Base-by-base conservation (phyloP, 1,139 yeast species). In the Eremothecium coryli region DNA sequence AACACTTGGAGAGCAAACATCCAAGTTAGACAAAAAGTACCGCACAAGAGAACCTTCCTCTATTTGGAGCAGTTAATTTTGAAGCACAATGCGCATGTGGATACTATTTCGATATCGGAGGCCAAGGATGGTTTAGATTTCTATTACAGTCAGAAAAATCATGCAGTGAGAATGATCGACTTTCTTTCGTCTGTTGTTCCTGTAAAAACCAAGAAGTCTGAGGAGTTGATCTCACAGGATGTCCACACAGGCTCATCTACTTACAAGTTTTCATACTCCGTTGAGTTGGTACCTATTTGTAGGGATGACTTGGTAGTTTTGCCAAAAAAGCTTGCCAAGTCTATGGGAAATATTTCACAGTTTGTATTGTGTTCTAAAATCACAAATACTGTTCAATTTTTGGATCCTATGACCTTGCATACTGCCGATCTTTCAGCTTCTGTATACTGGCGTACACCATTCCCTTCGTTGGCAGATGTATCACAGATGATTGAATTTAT, bases 1-100 rank as follows among this genome's bases (percentile, higher is more conserved):
- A 85, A 93, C 57, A 90, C 97, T 12, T 90, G 99, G 99, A 78
- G 93, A 62, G 95, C 98, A 6, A 74, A 90, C 10, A 94, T 93
- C 26, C 99, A 93, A 65, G 81, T 93, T 49, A 82, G 98, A 66
- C 99, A 90, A 61, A 93, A 93, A 58, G 98, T 93, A 24, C 76
- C 88, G 12, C 98, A 90, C 61, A 90, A 90, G 65, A 78, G 97
- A 66, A 90, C 99, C 5, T 93, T 90, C 60, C 72, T 90, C 56
- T 88, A 82, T 52, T 70, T 90, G 52, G 99, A 90, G 65, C 99
- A 90, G 64, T 71, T 93, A 59, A 90, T 90, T 54, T 71, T 90
- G 59, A 86, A 71, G 58, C 95, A 90, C 59, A 82, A 82, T 54
- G 97, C 98, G 2, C 98, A 93, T 57, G 74, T 81, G 45, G 96